Percentiles rank a stretch among this genome's conserved stretches.
Evolutionary conservation across 768 basidiomycete species (phyloP).

Genomic region (Tricholoma matsutake): DNA sequence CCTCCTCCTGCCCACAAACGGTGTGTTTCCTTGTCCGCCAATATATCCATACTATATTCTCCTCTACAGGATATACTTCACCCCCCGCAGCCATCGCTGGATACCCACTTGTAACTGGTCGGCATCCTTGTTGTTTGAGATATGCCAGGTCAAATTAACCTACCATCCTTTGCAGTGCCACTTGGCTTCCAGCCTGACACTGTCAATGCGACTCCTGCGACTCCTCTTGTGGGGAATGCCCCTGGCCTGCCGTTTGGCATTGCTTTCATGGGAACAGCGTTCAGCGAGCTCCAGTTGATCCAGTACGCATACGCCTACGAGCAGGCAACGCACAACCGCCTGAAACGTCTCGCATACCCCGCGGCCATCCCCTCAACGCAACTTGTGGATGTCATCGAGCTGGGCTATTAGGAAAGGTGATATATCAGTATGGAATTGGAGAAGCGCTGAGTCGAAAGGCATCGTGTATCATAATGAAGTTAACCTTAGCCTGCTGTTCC

Average conservation of each 20-base stretch:
- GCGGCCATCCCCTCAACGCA: constrained; percentile 58
- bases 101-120: constrained; percentile 65
- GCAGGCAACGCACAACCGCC: constrained; percentile 53
- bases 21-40: constrained; percentile 37
- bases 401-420: too few relatives aligned
- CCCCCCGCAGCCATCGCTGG: constrained; percentile 50
- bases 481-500: too few relatives aligned
- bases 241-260: constrained; percentile 62
- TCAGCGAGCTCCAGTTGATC: constrained; percentile 56
- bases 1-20: constrained; percentile 44
- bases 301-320: constrained; percentile 64
- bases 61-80: constrained; percentile 11
- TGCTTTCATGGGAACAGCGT: constrained; percentile 60
- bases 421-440: too few relatives aligned
- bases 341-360: constrained; percentile 45
- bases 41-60: background rate
- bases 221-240: constrained; percentile 46
- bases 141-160: background rate
- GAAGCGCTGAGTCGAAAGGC: too few relatives aligned
- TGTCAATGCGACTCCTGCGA: constrained; percentile 35
- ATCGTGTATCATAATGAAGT: too few relatives aligned
- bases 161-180: constrained; percentile 38
- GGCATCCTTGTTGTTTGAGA: constrained; percentile 5
- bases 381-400: constrained; percentile 26
- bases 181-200: constrained; percentile 56